Conservation (phyloP, 306 rosid species). For the Medicago arabica region DNA sequence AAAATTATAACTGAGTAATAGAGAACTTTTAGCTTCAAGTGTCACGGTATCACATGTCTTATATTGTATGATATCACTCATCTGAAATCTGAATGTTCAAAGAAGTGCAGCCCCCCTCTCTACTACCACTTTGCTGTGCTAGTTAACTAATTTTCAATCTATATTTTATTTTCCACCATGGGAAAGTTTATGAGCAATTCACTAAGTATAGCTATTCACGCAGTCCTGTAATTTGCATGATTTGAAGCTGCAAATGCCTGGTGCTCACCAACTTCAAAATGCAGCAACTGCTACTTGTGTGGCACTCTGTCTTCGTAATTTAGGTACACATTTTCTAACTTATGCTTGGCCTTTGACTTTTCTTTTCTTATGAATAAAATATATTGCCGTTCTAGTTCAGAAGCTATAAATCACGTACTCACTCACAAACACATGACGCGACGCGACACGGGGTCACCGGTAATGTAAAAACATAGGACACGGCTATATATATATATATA, state of each 20-base stretch:
- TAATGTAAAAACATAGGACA: too few species aligned
- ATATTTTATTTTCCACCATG: slow-evolving; percentile 16
- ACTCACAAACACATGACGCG: too few species aligned
- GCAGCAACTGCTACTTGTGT: slow-evolving; percentile 85
- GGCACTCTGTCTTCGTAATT: slow-evolving; percentile 68
- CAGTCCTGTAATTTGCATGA: slow-evolving; percentile 71
- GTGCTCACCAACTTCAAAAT: slow-evolving; percentile 87
- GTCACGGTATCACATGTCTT: neutral
- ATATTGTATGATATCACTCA: slow-evolving; percentile 1
- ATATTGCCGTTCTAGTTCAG: slow-evolving; percentile 24
- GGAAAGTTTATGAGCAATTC: slow-evolving; percentile 35
- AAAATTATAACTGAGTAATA: slow-evolving; percentile 15
- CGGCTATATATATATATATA: too few species aligned
- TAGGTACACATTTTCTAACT: slow-evolving; percentile 54
- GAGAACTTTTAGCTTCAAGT: neutral
- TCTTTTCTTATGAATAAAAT: slow-evolving; percentile 19
- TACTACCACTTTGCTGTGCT: neutral
- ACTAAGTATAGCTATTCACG: slow-evolving; percentile 40
- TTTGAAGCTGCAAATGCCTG: slow-evolving; percentile 80
- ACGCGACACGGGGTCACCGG: too few species aligned
- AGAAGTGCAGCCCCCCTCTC: slow-evolving; percentile 23
- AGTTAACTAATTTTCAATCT: slow-evolving; percentile 10
- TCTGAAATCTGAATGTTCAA: slow-evolving; percentile 38
- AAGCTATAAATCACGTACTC: neutral
- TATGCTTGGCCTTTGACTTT: slow-evolving; percentile 16